These are phyloP conservation scores for Teunomyces barrocoloradensis DNA, from an alignment of 805 yeast species.

Conservation along the genomic window DNA sequence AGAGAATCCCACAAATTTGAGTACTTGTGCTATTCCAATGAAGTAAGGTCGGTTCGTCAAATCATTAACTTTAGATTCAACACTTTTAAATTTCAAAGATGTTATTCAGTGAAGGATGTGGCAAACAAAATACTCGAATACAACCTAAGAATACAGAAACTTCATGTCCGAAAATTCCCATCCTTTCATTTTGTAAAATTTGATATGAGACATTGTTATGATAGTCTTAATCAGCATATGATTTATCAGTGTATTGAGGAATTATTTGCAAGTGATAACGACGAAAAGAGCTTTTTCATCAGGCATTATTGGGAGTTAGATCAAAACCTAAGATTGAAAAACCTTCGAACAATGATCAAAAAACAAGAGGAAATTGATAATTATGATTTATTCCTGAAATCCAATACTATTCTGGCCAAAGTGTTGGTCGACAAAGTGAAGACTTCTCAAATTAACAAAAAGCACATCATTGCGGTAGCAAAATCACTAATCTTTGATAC, in stretches of 20 bases:
- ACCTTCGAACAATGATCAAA: conserved; percentile 12
- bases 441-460: conserved; percentile 36
- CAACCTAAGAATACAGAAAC: conserved; percentile 19
- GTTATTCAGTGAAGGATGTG: conserved; percentile 47
- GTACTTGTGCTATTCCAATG: conserved; percentile 33
- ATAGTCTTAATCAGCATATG: conserved; percentile 55
- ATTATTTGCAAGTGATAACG: conserved; percentile 23
- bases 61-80: conserved; percentile 19
- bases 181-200: conserved; percentile 57
- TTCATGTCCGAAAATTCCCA: conserved; percentile 23
- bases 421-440: conserved; percentile 27
- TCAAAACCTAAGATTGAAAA: conserved; percentile 6
- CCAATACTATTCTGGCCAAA: conserved; percentile 2
- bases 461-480: conserved; percentile 46
- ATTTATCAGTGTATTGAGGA: conserved; percentile 32
- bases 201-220: conserved; percentile 78
- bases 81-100: conserved; percentile 14
- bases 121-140: conserved; percentile 37
- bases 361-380: conserved; percentile 14
- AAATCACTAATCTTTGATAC: conserved; percentile 54
- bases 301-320: conserved; percentile 14
- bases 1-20: conserved; percentile 32
- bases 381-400: conserved; percentile 9
- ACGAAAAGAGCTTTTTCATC: conserved; percentile 17
- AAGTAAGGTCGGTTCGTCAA: conserved; percentile 44